phyloP scores from a whole-genome alignment of 352 stramenopile species.

The Phytophthora pluvialis region DNA sequence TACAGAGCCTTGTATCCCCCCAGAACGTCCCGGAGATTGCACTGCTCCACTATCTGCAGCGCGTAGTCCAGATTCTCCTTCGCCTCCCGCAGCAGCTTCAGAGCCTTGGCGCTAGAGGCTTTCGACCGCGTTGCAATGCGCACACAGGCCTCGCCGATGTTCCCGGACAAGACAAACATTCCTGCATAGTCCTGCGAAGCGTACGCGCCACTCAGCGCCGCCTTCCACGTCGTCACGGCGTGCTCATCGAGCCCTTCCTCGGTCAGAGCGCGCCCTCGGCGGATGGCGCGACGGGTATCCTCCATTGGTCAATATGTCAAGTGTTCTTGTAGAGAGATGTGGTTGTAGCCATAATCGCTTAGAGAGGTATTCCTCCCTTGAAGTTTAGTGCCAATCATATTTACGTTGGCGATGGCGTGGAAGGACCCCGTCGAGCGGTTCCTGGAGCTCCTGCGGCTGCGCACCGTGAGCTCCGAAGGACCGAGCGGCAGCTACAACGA shows the following conservation, averaged over 20 bases:
- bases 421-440: slow-evolving; percentile 65
- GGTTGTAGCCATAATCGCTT: slow-evolving; percentile 7
- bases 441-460: slow-evolving; percentile 80
- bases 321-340: slow-evolving; percentile 32
- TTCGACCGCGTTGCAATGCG: slow-evolving; percentile 26
- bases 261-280: slow-evolving; percentile 46
- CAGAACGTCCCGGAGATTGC: slow-evolving; percentile 34
- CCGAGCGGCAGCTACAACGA: slow-evolving; percentile 70
- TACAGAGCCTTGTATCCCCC: slow-evolving; percentile 33
- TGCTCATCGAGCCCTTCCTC: slow-evolving; percentile 37
- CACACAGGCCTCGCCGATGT: slow-evolving; percentile 63
- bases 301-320: slow-evolving; percentile 35
- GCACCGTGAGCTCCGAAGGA: slow-evolving; percentile 79
- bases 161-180: slow-evolving; percentile 75
- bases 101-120: not conserved
- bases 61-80: slow-evolving; percentile 57
- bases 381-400: slow-evolving; percentile 10
- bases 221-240: slow-evolving; percentile 58
- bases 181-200: slow-evolving; percentile 50
- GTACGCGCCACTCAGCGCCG: slow-evolving; percentile 57
- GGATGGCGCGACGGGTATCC: slow-evolving; percentile 40
- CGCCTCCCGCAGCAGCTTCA: slow-evolving; percentile 33
- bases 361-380: slow-evolving; percentile 3
- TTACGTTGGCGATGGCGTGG: slow-evolving; percentile 12
- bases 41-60: slow-evolving; percentile 52